Evolutionary conservation across 1,139 yeast species (phyloP), one percentile per base, ranked within the genome.

Genomic region (Candida pseudoviswanathii): DNA sequence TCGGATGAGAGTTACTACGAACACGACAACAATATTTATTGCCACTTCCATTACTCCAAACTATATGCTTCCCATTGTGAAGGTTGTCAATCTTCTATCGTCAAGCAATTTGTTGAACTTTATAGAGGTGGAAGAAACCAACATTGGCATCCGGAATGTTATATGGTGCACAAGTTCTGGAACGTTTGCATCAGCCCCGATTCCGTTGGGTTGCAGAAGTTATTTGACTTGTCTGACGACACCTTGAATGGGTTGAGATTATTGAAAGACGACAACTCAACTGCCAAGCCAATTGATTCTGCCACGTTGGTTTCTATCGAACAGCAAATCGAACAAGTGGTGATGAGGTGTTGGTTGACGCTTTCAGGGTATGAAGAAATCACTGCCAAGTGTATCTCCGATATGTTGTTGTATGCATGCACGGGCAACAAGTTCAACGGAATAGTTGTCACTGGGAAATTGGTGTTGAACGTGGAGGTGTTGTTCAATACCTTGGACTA

Each of bases 141-240:
- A 65, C 96, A 91, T 63, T 95, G 99, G 99, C 99, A 95, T 66
- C 98, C 98, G 2, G 99, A 95, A 66, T 95, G 99, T 71, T 95
- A 91, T 64, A 95, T 95, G 92, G 96, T 94, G 45, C 92, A 89
- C 72, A 92, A 92, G 65, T 92, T 91, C 62, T 95, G 99, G 99
- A 92, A 90, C 62, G 96, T 92, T 26, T 81, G 86, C 51, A 75
- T 91, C n/a, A 77, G 85, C 2, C 80, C 87, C 0, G 85, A 80
- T 50, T 71, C 81, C 4, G 79, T 86, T 36, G 92, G 90, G 0
- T 64, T 84, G 37, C 76, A 77, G 10, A 47, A 46, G 31, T 42
- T 51, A 37, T 49, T 48, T 32, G 50, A 46, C 26, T 41, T 54
- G 26, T 26, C 53, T 1, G 52, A 54, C 34, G 64, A 72, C 1